Base-by-base conservation (phyloP, 371 early-diverging fungal species). In the Mucor circinelloides region DNA sequence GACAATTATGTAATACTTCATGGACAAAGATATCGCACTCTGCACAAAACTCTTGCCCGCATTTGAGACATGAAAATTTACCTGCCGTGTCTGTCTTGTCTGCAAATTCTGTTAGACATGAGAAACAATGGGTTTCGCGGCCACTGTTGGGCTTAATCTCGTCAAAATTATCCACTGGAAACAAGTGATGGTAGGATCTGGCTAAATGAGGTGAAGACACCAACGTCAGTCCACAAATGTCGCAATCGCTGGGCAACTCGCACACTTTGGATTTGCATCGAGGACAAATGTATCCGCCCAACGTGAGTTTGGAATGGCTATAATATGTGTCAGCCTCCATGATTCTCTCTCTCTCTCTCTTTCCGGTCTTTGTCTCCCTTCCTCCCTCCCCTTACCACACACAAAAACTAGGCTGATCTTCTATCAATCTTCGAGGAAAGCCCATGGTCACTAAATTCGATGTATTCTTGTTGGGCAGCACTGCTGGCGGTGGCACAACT, bases 1-100 rank as follows among this genome's bases (percentile, higher is more conserved):
- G 95, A 75, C 98, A 98, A 68, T 94, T 95, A 70, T 96, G 97
- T 40, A 98, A 80, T 12, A 91, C 91, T 69, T 97, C 97, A 74
- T 98, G 98, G 13, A 95, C 85, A 77, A 91, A 98, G 7, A 94
- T 73, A 79, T 98, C 98, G 74, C 98, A 98, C 32, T 97, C 97
- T 36, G 94, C 71, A 68, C 98, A 98, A 70, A 94, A 95, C n/a
- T 84, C 84, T 32, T 91, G 81, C 9, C 77, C 67, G 72, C 98
- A 98, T 32, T 86, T 78, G 13, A 90, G 89, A 72, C 98, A 98
- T 36, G 86, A 79, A 69, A 85, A 95, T 25, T 28, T 63, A n/a
- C 64, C 62, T 12, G 76, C 36, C 54, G 66, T 34, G 46, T 76
- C 81, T 54, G 67, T 52, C 34, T 76, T 77, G 27, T 83, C 82